Evolutionary conservation across 345 rosid species (phyloP).

Genomic region (Eucalyptus virginea): DNA sequence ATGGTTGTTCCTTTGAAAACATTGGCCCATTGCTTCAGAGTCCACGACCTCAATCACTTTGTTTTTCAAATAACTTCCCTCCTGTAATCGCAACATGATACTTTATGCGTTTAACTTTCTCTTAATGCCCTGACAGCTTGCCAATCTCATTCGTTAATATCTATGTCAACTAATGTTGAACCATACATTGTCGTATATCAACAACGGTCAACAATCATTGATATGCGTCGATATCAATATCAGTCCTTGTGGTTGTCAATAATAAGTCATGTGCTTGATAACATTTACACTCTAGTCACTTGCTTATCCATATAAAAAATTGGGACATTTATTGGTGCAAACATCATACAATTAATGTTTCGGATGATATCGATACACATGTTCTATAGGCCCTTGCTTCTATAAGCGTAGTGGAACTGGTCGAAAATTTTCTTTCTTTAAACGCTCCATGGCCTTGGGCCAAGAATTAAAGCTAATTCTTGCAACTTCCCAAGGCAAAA

Average conservation of each 20-base stretch:
- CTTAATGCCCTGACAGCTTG: background rate
- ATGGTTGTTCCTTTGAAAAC: background rate
- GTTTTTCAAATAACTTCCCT: background rate
- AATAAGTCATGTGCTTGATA: background rate
- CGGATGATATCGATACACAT: background rate
- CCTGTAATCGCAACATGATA: no score
- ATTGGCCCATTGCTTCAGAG: background rate
- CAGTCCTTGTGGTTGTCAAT: background rate
- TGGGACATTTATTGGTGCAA: background rate
- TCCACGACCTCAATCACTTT: background rate
- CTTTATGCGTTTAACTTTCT: background rate
- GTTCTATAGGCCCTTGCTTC: background rate
- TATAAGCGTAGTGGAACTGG: background rate
- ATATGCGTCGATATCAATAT: no score
- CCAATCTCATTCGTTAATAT: background rate
- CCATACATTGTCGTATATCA: no score
- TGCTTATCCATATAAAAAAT: no score
- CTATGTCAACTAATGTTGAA: background rate
- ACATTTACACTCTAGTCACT: background rate
- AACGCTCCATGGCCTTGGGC: background rate
- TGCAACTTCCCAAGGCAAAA: background rate
- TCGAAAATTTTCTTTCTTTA: background rate
- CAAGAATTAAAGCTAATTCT: background rate
- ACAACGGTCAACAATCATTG: no score
- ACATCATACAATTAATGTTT: background rate